Percentiles rank a stretch among this genome's conserved stretches.
Conservation (phyloP, 441 rosid genomes). For the Gossypium trilobum region DNA sequence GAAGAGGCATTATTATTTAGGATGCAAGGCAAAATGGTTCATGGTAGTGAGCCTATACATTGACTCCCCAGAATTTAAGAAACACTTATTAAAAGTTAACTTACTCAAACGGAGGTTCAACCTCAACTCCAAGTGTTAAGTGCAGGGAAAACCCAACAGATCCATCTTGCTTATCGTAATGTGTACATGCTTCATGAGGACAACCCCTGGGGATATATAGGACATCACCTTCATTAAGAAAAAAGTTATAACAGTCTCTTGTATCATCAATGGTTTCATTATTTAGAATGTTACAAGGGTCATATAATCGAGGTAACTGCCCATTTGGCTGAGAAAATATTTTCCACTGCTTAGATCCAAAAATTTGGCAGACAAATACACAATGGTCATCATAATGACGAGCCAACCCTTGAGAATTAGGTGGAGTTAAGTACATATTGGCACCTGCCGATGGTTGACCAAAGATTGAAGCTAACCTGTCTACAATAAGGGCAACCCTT, state of each 20-base stretch:
- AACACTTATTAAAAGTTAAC: conserved; percentile 19
- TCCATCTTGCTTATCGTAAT: conserved; percentile 14
- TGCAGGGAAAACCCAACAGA: conserved; percentile 41
- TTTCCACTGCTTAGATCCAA: conserved; percentile 47
- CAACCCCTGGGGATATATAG: conserved; percentile 62
- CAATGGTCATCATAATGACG: conserved; percentile 52
- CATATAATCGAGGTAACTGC: conserved; percentile 47
- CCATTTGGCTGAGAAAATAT: conserved; percentile 28
- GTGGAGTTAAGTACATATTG: conserved; percentile 55
- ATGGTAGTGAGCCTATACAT: background rate
- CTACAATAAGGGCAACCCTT: conserved; percentile 35
- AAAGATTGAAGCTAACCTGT: conserved; percentile 48
- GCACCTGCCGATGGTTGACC: conserved; percentile 67
- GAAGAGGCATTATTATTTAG: background rate
- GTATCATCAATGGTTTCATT: conserved; percentile 19
- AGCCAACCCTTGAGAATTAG: conserved; percentile 55
- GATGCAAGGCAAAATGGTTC: background rate
- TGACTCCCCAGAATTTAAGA: background rate
- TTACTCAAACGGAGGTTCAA: conserved; percentile 65
- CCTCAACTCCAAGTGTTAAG: conserved; percentile 50
- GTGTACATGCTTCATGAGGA: conserved; percentile 45
- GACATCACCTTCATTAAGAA: conserved; percentile 46
- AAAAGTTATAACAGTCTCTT: conserved; percentile 21
- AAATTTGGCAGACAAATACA: conserved; percentile 53
- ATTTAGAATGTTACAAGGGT: conserved; percentile 25